Percentiles rank a stretch among this genome's conserved stretches.
These are phyloP conservation scores for Papiliotrema nemorosa DNA, from an alignment of 1,284 basidiomycete genomes.

Conservation along the genomic window DNA sequence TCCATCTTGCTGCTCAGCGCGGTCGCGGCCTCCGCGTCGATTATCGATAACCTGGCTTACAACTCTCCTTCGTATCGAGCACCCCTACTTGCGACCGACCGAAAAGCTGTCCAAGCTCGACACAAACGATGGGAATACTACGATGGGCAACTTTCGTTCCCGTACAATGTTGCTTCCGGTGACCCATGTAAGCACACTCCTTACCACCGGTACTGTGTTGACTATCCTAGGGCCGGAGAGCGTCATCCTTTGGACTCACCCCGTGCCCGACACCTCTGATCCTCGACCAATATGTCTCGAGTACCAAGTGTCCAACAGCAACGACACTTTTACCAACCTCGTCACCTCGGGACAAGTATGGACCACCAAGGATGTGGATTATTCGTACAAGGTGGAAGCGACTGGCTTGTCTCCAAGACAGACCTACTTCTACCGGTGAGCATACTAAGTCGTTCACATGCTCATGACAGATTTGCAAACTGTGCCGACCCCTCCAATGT, in stretches of 20 bases:
- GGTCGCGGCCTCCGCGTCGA: slow-evolving; percentile 9
- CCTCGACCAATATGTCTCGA: slow-evolving; percentile 8
- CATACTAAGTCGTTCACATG: neutral
- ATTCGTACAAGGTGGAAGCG: slow-evolving; percentile 19
- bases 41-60: slow-evolving; percentile 15
- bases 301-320: slow-evolving; percentile 7
- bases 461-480: slow-evolving; percentile 8
- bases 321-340: neutral
- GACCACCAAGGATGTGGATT: slow-evolving; percentile 17
- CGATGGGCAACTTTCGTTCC: slow-evolving; percentile 16
- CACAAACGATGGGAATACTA: slow-evolving; percentile 25
- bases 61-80: slow-evolving; percentile 14
- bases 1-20: no score
- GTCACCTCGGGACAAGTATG: slow-evolving; percentile 7
- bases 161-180: slow-evolving; percentile 21
- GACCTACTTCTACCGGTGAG: slow-evolving; percentile 14
- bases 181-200: slow-evolving; percentile 13
- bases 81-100: slow-evolving; percentile 2
- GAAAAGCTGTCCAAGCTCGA: neutral
- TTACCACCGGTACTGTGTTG: neutral
- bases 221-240: neutral
- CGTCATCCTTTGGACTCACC: slow-evolving; percentile 16
- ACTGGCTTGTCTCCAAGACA: slow-evolving; percentile 10
- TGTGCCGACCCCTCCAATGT: slow-evolving; percentile 11
- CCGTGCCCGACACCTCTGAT: slow-evolving; percentile 1